These are phyloP conservation scores for Lasiodiplodia citricola DNA, from an alignment of 2,329 filamentous ascomycete genomes.

Conservation along the genomic window DNA sequence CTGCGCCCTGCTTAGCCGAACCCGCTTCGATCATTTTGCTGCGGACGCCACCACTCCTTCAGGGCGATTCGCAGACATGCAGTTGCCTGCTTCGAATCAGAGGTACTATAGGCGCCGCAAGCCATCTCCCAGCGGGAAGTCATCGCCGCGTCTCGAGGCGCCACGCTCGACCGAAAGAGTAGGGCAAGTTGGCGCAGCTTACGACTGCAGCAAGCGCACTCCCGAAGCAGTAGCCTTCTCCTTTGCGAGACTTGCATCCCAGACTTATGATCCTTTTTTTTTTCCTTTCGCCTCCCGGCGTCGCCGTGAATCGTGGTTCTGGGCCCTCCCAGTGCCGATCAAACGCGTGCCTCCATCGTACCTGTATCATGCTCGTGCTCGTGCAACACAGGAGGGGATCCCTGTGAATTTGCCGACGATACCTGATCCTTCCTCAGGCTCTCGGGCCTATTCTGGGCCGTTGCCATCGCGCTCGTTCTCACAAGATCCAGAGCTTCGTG, in stretches of 20 bases:
- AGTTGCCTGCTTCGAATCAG: background rate
- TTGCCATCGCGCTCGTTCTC: background rate
- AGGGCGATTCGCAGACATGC: background rate
- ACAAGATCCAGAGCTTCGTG: background rate
- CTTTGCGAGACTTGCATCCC: background rate
- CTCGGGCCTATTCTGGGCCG: conserved; percentile 7
- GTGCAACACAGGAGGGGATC: background rate
- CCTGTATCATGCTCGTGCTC: background rate
- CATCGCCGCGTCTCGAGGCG: background rate
- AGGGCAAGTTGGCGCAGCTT: background rate
- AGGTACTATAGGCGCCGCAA: background rate
- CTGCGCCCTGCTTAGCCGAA: background rate
- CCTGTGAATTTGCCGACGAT: background rate
- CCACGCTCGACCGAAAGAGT: background rate
- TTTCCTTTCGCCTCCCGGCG: background rate
- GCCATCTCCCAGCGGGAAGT: background rate
- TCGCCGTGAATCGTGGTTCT: background rate
- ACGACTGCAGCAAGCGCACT: background rate
- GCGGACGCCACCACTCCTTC: conserved; percentile 3
- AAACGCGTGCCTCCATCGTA: background rate
- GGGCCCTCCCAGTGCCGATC: background rate
- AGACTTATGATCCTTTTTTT: background rate
- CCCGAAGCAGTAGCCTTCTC: background rate
- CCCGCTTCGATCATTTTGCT: background rate
- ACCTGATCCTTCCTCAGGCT: background rate